Conservation (phyloP, 2,329 filamentous ascomycete species). For the Verticillium albo-atrum region DNA sequence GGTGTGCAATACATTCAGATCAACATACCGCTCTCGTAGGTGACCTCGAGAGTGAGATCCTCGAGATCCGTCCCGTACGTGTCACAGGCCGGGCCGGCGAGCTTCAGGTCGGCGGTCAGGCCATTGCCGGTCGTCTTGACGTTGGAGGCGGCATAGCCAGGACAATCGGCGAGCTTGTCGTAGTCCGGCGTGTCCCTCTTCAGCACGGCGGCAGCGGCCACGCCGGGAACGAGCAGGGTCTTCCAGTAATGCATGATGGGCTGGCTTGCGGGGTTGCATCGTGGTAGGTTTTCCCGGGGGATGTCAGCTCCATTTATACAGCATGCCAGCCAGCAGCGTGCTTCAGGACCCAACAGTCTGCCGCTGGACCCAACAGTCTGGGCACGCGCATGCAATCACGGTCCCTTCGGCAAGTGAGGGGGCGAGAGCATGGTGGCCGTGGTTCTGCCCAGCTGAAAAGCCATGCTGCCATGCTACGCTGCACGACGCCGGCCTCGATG, state of each 20-base stretch:
- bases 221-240: not conserved
- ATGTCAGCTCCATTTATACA: not conserved
- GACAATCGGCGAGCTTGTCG: slow-evolving; percentile 1
- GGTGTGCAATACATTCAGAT: not conserved
- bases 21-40: slow-evolving; percentile 23
- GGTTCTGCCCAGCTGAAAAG: too few species aligned
- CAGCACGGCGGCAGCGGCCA: not conserved
- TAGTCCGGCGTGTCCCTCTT: not conserved
- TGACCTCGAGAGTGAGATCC: slow-evolving; percentile 22
- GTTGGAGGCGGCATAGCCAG: slow-evolving; percentile 46
- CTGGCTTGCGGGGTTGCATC: not conserved
- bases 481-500: too few species aligned
- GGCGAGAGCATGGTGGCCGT: too few species aligned
- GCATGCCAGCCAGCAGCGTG: too few species aligned
- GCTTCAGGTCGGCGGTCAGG: slow-evolving; percentile 40
- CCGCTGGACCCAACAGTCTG: not conserved
- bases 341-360: not conserved
- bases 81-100: slow-evolving; percentile 18
- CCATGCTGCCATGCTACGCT: too few species aligned
- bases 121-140: slow-evolving; percentile 46
- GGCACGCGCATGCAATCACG: not conserved
- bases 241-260: not conserved
- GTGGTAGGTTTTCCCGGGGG: not conserved
- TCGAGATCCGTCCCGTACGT: slow-evolving; percentile 16
- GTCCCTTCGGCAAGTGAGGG: too few species aligned